phyloP scores from a whole-genome alignment of 495 filamentous ascomycete genomes.

The Neurospora terricola region DNA sequence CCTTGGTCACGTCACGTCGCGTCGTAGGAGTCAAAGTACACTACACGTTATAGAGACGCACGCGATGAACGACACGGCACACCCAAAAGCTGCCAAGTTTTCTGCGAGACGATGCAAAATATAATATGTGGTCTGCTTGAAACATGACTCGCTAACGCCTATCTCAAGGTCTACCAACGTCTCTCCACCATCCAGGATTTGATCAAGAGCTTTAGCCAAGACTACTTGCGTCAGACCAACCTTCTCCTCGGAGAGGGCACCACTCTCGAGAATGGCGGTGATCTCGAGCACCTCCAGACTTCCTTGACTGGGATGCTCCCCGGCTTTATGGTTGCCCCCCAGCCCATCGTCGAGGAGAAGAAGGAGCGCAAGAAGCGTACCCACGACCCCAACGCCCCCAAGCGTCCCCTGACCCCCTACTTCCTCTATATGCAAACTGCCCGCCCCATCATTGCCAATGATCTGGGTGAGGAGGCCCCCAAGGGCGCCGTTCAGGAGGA shows the following conservation, averaged over 20 bases:
- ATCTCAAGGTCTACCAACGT: constrained; percentile 55
- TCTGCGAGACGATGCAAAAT: background rate
- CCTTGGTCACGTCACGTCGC: background rate
- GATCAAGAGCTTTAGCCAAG: constrained; percentile 61
- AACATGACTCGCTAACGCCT: constrained; percentile 17
- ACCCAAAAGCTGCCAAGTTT: background rate
- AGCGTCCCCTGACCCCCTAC: constrained; percentile 85
- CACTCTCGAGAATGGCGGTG: constrained; percentile 35
- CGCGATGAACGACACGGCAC: background rate
- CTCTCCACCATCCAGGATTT: constrained; percentile 64
- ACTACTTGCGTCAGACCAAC: constrained; percentile 76
- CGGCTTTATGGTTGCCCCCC: constrained; percentile 23
- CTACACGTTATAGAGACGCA: background rate
- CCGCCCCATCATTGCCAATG: constrained; percentile 61
- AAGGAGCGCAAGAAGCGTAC: constrained; percentile 82
- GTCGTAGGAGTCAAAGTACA: background rate
- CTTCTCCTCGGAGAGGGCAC: constrained; percentile 59
- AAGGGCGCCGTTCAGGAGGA: constrained; percentile 76
- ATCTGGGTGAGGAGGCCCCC: constrained; percentile 58
- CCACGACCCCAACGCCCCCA: constrained; percentile 88
- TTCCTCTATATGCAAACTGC: constrained; percentile 87
- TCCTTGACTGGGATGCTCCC: constrained; percentile 24
- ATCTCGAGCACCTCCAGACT: constrained; percentile 43
- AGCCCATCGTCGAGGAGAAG: constrained; percentile 47
- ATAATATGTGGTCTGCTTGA: background rate